These are phyloP conservation scores for Edaphochlamys debaryana DNA, from an alignment of 139 green algal species.

Conservation along the genomic window DNA sequence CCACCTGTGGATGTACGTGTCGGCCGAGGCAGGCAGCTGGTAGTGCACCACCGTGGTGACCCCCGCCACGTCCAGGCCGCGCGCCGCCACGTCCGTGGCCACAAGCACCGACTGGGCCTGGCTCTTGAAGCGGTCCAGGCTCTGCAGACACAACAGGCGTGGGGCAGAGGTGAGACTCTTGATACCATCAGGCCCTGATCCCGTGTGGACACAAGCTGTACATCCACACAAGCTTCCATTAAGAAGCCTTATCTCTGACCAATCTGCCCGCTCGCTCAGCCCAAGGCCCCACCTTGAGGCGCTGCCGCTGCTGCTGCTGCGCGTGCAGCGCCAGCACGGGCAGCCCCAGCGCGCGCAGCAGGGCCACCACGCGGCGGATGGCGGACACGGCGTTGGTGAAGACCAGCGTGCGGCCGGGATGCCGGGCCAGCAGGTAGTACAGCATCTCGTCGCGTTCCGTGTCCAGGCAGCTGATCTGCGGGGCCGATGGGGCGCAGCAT, in stretches of 20 bases:
- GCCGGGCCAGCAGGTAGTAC: constrained; percentile 88
- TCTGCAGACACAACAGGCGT: no score
- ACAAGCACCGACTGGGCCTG: constrained; percentile 80
- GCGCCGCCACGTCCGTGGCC: constrained; percentile 95
- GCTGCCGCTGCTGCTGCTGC: constrained; percentile 93
- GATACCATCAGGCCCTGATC: no score
- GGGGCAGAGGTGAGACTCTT: no score
- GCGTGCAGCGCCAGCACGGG: constrained; percentile 80
- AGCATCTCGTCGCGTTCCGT: constrained; percentile 61
- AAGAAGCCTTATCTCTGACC: no score
- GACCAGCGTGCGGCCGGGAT: constrained; percentile 89
- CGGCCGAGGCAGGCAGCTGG: constrained; percentile 89
- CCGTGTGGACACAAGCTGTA: no score
- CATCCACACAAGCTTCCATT: no score
- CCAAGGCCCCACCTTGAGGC: constrained; percentile 86
- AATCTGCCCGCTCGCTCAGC: no score
- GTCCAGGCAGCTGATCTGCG: constrained; percentile 59
- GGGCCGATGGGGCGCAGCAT: no score
- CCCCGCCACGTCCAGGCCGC: constrained; percentile 91
- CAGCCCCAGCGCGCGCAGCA: constrained; percentile 88
- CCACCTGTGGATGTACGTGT: constrained; percentile 97
- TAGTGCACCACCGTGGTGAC: constrained; percentile 87
- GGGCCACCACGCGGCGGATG: constrained; percentile 76
- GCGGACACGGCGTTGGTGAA: constrained; percentile 90
- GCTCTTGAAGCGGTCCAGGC: no score